Evolutionary conservation across 495 filamentous ascomycete genomes (phyloP), one percentile per base, ranked within the genome.

Genomic region (Penicillium macrosclerotiorum): DNA sequence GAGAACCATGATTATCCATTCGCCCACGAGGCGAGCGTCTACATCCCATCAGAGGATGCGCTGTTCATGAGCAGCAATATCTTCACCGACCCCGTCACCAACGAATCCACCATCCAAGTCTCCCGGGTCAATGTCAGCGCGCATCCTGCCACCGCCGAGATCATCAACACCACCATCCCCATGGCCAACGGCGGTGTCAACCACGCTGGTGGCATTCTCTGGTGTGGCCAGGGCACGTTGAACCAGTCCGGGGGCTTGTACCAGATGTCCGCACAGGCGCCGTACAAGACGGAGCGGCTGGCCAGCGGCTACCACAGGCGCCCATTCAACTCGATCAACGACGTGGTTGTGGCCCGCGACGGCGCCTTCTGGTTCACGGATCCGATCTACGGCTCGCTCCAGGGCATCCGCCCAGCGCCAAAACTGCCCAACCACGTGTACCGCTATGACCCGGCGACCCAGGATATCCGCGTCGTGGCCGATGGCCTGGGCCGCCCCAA

Each of bases 21-120:
- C 46, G 86, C 86, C 61, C 77, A 82, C 65, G 77, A 81, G 63
- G 79, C 76, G 3, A 81, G 82, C 52, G 76, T 80, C 40, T 88
- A 76, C 54, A 65, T 75, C 45, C 65, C 62, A 3, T 48, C 54
- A 0, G 66, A 69, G n/a, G 69, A 77, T 40, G 70, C 69, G 11
- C 70, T 86, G 26, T 86, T 82, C 69, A 63, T 81, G 49, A 83
- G 79, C 27, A 84, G 79, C 32, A 81, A 81, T 65, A 46, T 51
- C 13, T 59, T 54, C 55, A 62, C 49, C 8, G 63, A 69, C 41
- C 54, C 64, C 0, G 24, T 37, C 8, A 62, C 59, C 19, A 56
- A 58, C 23, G 22, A 69, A 29, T 55, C 56, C 34, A 69, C 61
- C 18, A 67, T 72, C 49, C 51, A 66, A 14, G 60, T 74, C 38